phyloP scores from a whole-genome alignment of 176 grass and related monocot species.

The Aechmea fasciata region DNA sequence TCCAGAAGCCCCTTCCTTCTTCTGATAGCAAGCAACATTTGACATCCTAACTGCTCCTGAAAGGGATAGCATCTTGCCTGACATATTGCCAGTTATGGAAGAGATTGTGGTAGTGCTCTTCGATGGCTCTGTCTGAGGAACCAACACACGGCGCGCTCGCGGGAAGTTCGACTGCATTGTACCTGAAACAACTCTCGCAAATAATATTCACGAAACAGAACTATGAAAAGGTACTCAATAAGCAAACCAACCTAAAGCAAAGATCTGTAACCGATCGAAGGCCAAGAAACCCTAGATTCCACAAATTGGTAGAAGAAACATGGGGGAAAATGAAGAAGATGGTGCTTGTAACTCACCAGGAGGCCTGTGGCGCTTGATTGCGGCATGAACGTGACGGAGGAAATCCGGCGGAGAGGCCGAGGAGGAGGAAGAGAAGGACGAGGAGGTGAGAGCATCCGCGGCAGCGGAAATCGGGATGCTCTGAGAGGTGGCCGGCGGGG shows the following conservation, averaged over 20 bases:
- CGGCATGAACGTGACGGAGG: slow-evolving; percentile 54
- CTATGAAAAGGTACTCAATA: neutral
- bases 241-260: neutral
- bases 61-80: slow-evolving; percentile 20
- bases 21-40: slow-evolving; percentile 17
- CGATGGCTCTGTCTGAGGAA: slow-evolving; percentile 24
- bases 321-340: neutral
- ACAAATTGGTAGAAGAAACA: slow-evolving; percentile 16
- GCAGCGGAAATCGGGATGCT: slow-evolving; percentile 12
- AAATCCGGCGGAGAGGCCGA: slow-evolving; percentile 40
- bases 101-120: slow-evolving; percentile 23
- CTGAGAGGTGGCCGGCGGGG: neutral
- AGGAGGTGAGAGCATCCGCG: slow-evolving; percentile 36
- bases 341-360: slow-evolving; percentile 25
- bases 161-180: slow-evolving; percentile 40
- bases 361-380: slow-evolving; percentile 60
- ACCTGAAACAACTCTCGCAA: slow-evolving; percentile 35
- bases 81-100: slow-evolving; percentile 15
- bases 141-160: slow-evolving; percentile 46
- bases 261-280: neutral
- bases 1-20: slow-evolving; percentile 19
- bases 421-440: slow-evolving; percentile 20
- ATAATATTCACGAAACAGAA: slow-evolving; percentile 6
- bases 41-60: slow-evolving; percentile 25
- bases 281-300: slow-evolving; percentile 3